Percentiles rank a stretch among this genome's conserved stretches.
phyloP scores from a whole-genome alignment of 2,329 filamentous ascomycete genomes.

The Aspergillus puulaauensis region DNA sequence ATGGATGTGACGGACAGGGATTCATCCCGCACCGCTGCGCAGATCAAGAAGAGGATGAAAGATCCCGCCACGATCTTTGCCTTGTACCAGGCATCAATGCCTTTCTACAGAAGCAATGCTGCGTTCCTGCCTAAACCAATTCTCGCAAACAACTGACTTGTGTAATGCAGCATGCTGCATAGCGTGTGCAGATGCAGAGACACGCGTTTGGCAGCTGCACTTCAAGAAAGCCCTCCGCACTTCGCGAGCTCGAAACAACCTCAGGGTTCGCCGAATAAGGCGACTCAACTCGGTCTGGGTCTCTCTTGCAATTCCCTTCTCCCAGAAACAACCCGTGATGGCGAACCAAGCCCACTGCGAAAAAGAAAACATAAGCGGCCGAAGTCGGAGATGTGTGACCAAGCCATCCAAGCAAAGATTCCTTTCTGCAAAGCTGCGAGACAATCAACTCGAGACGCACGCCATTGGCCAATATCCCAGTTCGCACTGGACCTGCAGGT shows the following conservation, averaged over 20 bases:
- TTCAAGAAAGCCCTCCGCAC: not conserved
- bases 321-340: not conserved
- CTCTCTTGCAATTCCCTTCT: too few relatives aligned
- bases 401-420: not conserved
- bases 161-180: not conserved
- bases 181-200: not conserved
- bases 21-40: not conserved
- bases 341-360: not conserved
- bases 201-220: not conserved
- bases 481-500: not conserved
- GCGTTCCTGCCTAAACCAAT: not conserved
- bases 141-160: not conserved
- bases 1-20: not conserved
- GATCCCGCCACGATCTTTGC: not conserved
- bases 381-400: not conserved
- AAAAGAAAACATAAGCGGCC: not conserved
- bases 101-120: not conserved
- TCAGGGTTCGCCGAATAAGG: not conserved
- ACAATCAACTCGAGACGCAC: not conserved
- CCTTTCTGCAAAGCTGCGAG: not conserved
- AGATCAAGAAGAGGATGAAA: not conserved
- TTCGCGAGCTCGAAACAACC: not conserved
- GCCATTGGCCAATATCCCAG: not conserved
- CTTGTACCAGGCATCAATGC: not conserved
- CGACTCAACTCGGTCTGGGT: not conserved